These are phyloP conservation scores for Clavispora asparagi DNA, from an alignment of 805 yeast genomes.

Conservation along the genomic window DNA sequence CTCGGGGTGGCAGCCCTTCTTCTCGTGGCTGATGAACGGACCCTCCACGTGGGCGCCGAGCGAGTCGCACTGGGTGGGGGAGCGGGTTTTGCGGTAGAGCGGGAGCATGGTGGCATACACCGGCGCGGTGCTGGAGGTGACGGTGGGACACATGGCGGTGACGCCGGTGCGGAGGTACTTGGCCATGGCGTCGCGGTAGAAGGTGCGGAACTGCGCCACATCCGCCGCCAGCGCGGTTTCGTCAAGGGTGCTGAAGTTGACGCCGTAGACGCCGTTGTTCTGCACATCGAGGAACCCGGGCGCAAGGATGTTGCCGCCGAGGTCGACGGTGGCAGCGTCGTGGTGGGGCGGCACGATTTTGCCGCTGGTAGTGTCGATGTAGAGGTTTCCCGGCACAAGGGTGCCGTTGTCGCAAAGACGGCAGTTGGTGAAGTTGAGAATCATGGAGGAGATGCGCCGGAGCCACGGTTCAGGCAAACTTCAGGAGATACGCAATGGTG, in stretches of 20 bases:
- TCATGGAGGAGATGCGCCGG: too few relatives aligned
- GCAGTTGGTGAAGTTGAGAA: slow-evolving; percentile 37
- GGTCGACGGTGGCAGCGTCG: slow-evolving; percentile 22
- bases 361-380: slow-evolving; percentile 38
- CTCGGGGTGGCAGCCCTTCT: slow-evolving; percentile 49
- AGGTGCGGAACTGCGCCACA: slow-evolving; percentile 24
- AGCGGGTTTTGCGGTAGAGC: slow-evolving; percentile 30
- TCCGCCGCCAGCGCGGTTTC: slow-evolving; percentile 26
- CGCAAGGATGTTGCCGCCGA: slow-evolving; percentile 43
- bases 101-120: slow-evolving; percentile 47
- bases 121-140: slow-evolving; percentile 46
- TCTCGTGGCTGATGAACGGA: slow-evolving; percentile 46
- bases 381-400: slow-evolving; percentile 34
- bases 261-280: slow-evolving; percentile 54
- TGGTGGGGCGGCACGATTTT: slow-evolving; percentile 30
- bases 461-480: too few relatives aligned
- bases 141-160: slow-evolving; percentile 52
- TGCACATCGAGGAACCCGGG: slow-evolving; percentile 58
- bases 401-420: slow-evolving; percentile 39
- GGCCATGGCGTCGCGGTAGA: slow-evolving; percentile 41
- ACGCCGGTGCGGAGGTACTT: slow-evolving; percentile 48
- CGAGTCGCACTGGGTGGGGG: slow-evolving; percentile 33
- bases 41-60: slow-evolving; percentile 61
- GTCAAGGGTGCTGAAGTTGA: slow-evolving; percentile 43
- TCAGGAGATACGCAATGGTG: too few relatives aligned